Conservation (phyloP, 164 flowering plant genomes). For the Paratinospora sagittata region DNA sequence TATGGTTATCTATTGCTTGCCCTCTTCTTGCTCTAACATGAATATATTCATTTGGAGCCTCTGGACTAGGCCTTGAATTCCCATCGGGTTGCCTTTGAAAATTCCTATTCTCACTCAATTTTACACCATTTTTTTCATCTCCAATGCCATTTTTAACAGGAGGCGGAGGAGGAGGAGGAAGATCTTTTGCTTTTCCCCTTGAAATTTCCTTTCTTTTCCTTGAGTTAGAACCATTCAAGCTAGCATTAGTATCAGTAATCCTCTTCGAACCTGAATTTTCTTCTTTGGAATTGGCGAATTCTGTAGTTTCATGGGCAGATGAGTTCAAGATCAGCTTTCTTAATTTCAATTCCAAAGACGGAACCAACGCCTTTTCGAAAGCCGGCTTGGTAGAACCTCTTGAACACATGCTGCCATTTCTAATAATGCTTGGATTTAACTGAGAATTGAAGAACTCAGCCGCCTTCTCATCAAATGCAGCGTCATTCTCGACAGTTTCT, state of each 20-base stretch:
- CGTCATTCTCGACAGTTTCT: not conserved
- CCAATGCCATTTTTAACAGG: too few relatives aligned
- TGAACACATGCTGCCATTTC: not conserved
- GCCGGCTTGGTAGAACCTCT: not conserved
- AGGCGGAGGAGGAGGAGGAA: too few relatives aligned
- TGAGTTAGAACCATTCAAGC: not conserved
- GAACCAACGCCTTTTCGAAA: not conserved
- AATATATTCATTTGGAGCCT: conserved; percentile 43
- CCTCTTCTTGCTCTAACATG: conserved; percentile 86
- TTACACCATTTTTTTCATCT: not conserved
- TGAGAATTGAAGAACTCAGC: not conserved
- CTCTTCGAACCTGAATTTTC: not conserved
- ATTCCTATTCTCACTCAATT: not conserved
- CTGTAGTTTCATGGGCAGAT: not conserved
- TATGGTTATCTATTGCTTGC: conserved; percentile 91
- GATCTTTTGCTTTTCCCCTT: not conserved
- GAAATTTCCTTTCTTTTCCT: conserved; percentile 2
- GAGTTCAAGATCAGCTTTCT: not conserved
- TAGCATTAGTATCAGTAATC: not conserved
- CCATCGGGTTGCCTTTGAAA: not conserved
- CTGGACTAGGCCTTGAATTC: not conserved
- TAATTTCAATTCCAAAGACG: not conserved
- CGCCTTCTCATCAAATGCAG: not conserved
- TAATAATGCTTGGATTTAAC: not conserved
- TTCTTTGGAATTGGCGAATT: not conserved